A percentile compares a stretch with the other conserved stretches of the same genome.
Conservation (phyloP, 129 eudicot species). For the Saposhnikovia divaricata region DNA sequence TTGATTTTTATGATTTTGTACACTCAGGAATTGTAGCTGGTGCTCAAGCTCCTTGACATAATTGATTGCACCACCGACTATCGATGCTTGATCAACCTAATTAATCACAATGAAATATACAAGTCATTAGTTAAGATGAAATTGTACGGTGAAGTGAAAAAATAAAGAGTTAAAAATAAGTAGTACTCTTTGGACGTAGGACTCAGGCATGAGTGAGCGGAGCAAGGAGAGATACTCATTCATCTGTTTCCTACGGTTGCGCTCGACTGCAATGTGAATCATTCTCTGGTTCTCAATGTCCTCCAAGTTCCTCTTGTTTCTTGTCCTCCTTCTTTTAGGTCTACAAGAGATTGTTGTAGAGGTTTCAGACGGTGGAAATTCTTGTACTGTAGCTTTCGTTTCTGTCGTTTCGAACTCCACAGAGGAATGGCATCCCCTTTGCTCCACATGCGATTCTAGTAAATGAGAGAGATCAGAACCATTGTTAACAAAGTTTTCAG, state of each 20-base stretch:
- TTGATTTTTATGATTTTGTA: constrained; percentile 4
- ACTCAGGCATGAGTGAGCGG: constrained; percentile 29
- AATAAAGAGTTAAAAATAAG: background rate
- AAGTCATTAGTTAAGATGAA: background rate
- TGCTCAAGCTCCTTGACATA: constrained; percentile 37
- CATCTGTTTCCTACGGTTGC: constrained; percentile 34
- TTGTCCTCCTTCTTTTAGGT: constrained; percentile 17
- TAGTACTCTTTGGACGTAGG: constrained; percentile 25
- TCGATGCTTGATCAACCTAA: constrained; percentile 41
- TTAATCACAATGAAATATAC: background rate
- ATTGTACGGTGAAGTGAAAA: background rate
- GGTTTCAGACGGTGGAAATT: background rate
- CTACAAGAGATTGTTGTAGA: constrained; percentile 4
- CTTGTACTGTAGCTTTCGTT: background rate
- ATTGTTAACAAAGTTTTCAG: constrained; percentile 1
- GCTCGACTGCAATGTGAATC: constrained; percentile 31
- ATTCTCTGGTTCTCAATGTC: constrained; percentile 28
- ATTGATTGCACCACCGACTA: constrained; percentile 30
- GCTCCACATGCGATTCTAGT: background rate
- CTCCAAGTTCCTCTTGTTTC: constrained; percentile 17
- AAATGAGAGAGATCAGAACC: background rate
- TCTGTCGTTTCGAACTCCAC: background rate
- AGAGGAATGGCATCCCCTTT: constrained; percentile 10
- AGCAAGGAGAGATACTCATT: constrained; percentile 26
- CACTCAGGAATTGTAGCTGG: constrained; percentile 16